Conservation (phyloP, 1,284 basidiomycete genomes). For the Apiotrichum domesticum region DNA sequence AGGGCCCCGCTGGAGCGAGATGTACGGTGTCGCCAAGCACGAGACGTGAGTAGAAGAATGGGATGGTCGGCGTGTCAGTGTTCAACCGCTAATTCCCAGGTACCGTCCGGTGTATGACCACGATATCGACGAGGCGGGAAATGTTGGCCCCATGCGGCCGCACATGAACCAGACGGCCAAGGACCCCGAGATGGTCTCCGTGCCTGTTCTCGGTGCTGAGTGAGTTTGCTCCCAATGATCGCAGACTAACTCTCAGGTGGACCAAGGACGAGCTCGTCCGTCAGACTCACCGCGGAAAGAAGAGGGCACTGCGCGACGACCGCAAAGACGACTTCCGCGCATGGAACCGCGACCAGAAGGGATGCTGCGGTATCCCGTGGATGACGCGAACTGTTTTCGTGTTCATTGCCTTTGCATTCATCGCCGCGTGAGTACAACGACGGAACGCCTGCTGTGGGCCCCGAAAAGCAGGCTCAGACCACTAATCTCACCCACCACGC, state of each 20-base stretch:
- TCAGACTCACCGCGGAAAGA: constrained; percentile 63
- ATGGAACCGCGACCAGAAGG: constrained; percentile 66
- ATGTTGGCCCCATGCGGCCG: not conserved
- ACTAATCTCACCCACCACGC: not conserved
- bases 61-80: too few species aligned
- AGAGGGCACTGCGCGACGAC: constrained; percentile 56
- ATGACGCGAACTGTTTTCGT: constrained; percentile 65
- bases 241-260: constrained; percentile 52
- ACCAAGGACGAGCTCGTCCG: constrained; percentile 63
- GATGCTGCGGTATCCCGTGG: constrained; percentile 64
- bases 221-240: constrained; percentile 16
- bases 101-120: constrained; percentile 33
- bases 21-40: constrained; percentile 52
- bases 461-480: not conserved
- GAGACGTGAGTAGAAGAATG: constrained; percentile 32
- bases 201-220: constrained; percentile 77
- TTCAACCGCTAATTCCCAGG: constrained; percentile 4
- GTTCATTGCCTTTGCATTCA: constrained; percentile 59
- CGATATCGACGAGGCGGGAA: constrained; percentile 13
- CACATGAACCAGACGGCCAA: not conserved
- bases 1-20: constrained; percentile 62
- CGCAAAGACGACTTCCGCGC: constrained; percentile 57
- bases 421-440: constrained; percentile 55
- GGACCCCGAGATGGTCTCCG: constrained; percentile 50
- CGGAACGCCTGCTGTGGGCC: too few species aligned